These are phyloP conservation scores for Pleurotus sapidus DNA, from an alignment of 768 basidiomycete species.

Conservation along the genomic window DNA sequence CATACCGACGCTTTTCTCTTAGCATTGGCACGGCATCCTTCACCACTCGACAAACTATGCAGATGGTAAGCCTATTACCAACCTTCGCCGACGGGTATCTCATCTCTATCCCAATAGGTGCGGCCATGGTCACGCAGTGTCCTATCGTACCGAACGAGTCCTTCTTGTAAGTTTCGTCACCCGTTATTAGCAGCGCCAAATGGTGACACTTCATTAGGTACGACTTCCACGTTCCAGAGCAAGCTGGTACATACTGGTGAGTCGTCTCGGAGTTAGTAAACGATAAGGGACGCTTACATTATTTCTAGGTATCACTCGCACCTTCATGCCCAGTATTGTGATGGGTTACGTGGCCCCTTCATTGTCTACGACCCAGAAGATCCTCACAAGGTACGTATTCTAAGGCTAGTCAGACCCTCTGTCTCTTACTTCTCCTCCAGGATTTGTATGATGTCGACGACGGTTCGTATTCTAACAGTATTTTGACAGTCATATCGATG, in stretches of 20 bases:
- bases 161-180: slow-evolving; percentile 31
- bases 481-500: background rate
- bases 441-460: slow-evolving; percentile 24
- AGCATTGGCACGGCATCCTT: slow-evolving; percentile 55
- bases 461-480: background rate
- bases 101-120: background rate
- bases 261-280: slow-evolving; percentile 28
- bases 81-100: background rate
- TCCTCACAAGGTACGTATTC: slow-evolving; percentile 16
- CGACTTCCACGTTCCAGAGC: slow-evolving; percentile 26
- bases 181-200: background rate
- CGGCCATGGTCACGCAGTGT: slow-evolving; percentile 38
- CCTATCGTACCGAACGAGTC: slow-evolving; percentile 39
- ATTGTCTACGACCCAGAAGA: slow-evolving; percentile 33
- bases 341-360: slow-evolving; percentile 29
- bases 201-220: background rate
- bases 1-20: background rate
- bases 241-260: slow-evolving; percentile 35
- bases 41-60: slow-evolving; percentile 40
- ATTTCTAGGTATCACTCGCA: background rate
- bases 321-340: background rate
- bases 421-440: background rate
- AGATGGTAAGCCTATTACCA: slow-evolving; percentile 29
- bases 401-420: background rate
- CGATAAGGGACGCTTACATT: background rate